These are phyloP conservation scores for Rhodotorula graminis DNA, from an alignment of 768 basidiomycete species.

Conservation along the genomic window DNA sequence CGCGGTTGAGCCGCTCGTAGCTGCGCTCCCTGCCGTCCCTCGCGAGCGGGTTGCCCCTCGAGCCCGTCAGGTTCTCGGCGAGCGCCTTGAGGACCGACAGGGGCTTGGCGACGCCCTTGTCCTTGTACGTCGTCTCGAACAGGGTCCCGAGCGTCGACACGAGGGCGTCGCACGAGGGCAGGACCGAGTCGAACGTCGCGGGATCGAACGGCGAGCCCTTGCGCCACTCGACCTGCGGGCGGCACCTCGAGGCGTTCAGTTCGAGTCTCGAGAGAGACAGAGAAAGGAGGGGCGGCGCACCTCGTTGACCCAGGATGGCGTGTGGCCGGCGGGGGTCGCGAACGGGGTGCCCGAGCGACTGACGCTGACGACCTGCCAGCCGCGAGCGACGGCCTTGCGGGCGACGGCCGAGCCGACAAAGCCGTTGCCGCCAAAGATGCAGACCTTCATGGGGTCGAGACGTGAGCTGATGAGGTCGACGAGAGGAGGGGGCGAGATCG, in stretches of 20 bases:
- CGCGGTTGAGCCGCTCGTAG: constrained; percentile 81
- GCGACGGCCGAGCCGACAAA: constrained; percentile 96
- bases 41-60: constrained; percentile 56
- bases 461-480: background rate
- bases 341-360: constrained; percentile 85
- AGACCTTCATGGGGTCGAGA: constrained; percentile 47
- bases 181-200: constrained; percentile 62
- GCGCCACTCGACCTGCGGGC: constrained; percentile 74
- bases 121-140: constrained; percentile 80
- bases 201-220: constrained; percentile 76
- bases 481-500: background rate
- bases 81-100: constrained; percentile 52
- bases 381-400: constrained; percentile 73
- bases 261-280: no score
- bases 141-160: constrained; percentile 92
- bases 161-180: constrained; percentile 66
- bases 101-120: constrained; percentile 53
- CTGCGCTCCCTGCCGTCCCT: constrained; percentile 48
- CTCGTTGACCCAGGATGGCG: constrained; percentile 64
- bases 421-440: constrained; percentile 98
- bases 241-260: no score
- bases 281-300: constrained; percentile 4
- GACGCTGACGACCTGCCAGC: constrained; percentile 82
- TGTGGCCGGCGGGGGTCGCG: constrained; percentile 80
- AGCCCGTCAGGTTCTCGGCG: constrained; percentile 53